Conservation (phyloP, 2,329 filamentous ascomycete genomes). For the Colletotrichum theobromicola region DNA sequence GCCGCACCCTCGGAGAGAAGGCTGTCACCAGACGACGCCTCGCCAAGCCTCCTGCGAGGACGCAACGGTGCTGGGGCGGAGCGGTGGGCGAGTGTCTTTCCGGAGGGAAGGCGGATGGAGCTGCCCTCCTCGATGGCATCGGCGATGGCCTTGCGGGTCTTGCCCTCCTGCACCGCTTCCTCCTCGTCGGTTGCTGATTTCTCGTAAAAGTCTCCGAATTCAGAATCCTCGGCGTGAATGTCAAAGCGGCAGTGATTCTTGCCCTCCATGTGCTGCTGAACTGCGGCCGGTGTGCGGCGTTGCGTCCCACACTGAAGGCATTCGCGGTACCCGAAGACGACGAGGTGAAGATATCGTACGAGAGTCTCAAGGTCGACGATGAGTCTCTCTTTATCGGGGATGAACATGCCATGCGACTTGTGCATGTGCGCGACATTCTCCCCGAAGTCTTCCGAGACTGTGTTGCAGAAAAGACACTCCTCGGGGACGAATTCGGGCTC, state of each 20-base stretch:
- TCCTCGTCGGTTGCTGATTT: background rate
- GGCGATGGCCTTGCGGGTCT: background rate
- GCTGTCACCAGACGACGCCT: rapidly evolving
- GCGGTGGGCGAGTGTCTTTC: conserved; percentile 37
- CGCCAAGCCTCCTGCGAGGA: background rate
- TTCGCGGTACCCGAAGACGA: conserved; percentile 53
- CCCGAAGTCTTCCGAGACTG: conserved; percentile 31
- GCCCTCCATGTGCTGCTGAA: conserved; percentile 55
- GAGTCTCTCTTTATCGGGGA: conserved; percentile 43
- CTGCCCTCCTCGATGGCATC: conserved; percentile 27
- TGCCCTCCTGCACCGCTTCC: background rate
- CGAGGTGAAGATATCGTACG: conserved; percentile 50
- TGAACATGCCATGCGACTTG: conserved; percentile 48
- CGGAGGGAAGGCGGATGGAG: conserved; percentile 38
- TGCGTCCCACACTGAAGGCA: conserved; percentile 55
- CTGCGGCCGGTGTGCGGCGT: conserved; percentile 45
- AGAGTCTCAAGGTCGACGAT: conserved; percentile 52
- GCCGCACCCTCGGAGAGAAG: background rate
- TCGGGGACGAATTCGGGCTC: conserved; percentile 27
- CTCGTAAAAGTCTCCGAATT: conserved; percentile 48
- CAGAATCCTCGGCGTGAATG: conserved; percentile 35
- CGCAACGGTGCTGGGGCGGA: conserved; percentile 1
- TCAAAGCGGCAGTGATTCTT: conserved; percentile 54
- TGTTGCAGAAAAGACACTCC: conserved; percentile 49
- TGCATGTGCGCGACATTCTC: conserved; percentile 53